Conservation (phyloP, 2,329 filamentous ascomycete species). For the Tolypocladium ophioglossoides region DNA sequence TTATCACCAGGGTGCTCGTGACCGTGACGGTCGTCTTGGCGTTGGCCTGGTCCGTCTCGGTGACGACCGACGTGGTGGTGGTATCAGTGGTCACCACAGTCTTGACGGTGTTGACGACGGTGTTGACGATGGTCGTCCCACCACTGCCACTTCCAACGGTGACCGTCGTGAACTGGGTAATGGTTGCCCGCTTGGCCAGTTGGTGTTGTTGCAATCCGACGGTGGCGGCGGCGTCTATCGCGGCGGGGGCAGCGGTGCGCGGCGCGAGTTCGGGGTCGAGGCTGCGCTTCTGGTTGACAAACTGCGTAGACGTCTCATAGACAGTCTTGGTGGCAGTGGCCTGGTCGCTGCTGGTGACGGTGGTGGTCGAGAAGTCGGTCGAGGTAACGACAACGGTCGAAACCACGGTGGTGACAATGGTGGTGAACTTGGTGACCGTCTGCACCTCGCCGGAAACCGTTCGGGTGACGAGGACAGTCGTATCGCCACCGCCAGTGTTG, state of each 20-base stretch:
- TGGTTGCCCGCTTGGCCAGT: slow-evolving; percentile 23
- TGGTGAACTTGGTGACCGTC: slow-evolving; percentile 19
- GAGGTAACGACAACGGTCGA: slow-evolving; percentile 23
- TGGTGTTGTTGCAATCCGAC: slow-evolving; percentile 8
- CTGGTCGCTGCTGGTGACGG: slow-evolving; percentile 23
- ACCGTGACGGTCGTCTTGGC: slow-evolving; percentile 27
- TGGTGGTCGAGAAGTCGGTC: slow-evolving; percentile 24
- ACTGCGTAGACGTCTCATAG: slow-evolving; percentile 22
- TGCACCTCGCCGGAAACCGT: slow-evolving; percentile 17
- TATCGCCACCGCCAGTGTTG: slow-evolving; percentile 1
- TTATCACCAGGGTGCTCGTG: slow-evolving; percentile 25
- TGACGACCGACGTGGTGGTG: slow-evolving; percentile 18
- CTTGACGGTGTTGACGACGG: slow-evolving; percentile 14
- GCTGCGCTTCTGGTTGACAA: slow-evolving; percentile 22
- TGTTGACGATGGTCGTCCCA: slow-evolving; percentile 15
- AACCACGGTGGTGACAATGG: slow-evolving; percentile 16
- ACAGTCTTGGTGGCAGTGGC: slow-evolving; percentile 24
- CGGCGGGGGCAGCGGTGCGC: slow-evolving; percentile 11
- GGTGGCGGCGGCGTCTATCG: slow-evolving; percentile 8
- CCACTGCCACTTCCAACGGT: slow-evolving; percentile 12
- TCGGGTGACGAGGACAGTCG: slow-evolving; percentile 17
- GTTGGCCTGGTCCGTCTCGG: slow-evolving; percentile 21
- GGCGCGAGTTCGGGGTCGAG: slow-evolving; percentile 13
- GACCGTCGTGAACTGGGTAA: slow-evolving; percentile 21
- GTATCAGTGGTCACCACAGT: slow-evolving; percentile 19